A percentile compares a stretch with the other conserved stretches of the same genome.
These are phyloP conservation scores for Diaporthe humulicola DNA, from an alignment of 2,329 filamentous ascomycete genomes.

Conservation along the genomic window DNA sequence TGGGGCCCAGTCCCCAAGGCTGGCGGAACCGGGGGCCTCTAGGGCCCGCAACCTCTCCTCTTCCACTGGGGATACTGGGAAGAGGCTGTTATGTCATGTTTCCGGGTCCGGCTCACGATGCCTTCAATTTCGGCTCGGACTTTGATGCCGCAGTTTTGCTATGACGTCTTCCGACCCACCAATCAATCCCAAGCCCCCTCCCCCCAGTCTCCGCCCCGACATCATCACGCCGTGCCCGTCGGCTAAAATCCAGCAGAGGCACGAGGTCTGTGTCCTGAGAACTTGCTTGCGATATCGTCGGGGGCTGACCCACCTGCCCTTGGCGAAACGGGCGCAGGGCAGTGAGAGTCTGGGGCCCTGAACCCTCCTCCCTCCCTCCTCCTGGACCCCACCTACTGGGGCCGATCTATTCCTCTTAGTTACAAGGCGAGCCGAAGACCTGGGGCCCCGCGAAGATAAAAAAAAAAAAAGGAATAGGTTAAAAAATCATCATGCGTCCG, in stretches of 20 bases:
- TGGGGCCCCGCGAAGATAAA: not conserved
- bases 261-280: constrained; percentile 12
- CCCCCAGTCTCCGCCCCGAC: not conserved
- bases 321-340: constrained; percentile 2
- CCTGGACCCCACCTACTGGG: not conserved
- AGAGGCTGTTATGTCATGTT: constrained; percentile 4
- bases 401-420: not conserved
- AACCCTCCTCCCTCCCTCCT: not conserved
- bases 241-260: constrained; percentile 9
- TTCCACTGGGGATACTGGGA: not conserved
- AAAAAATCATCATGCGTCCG: not conserved
- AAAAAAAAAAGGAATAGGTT: not conserved
- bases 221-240: constrained; percentile 17
- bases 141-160: not conserved
- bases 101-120: constrained; percentile 21
- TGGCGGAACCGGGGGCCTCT: not conserved
- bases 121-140: constrained; percentile 21
- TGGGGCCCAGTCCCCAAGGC: not conserved
- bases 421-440: constrained; percentile 1
- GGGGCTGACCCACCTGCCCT: constrained; percentile 12
- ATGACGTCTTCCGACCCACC: constrained; percentile 18
- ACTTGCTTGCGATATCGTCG: constrained; percentile 8
- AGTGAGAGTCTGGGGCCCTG: not conserved
- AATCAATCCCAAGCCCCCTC: not conserved
- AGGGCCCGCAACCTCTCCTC: not conserved